phyloP scores from a whole-genome alignment of 208 protist species.

The Crithidia brevicula region DNA sequence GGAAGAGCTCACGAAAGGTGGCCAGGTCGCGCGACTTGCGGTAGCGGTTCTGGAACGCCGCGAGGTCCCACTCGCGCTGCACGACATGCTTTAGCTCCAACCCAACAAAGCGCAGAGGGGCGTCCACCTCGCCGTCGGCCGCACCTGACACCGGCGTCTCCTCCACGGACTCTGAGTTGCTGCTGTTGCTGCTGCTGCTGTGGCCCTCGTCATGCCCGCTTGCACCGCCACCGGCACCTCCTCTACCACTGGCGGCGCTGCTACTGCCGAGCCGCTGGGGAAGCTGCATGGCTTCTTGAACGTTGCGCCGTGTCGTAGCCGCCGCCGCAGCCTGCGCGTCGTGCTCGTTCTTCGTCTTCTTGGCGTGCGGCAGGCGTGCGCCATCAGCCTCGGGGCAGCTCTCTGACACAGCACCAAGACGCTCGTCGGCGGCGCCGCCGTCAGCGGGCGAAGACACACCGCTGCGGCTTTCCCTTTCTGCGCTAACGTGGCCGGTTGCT shows the following conservation, averaged over 20 bases:
- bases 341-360: constrained; percentile 34
- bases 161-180: neutral
- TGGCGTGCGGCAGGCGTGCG: constrained; percentile 27
- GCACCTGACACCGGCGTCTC: constrained; percentile 17
- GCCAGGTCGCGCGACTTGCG: constrained; percentile 52
- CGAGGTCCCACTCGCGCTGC: constrained; percentile 66
- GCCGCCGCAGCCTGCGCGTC: constrained; percentile 29
- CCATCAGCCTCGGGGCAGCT: neutral
- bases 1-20: constrained; percentile 74
- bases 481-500: neutral
- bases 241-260: neutral
- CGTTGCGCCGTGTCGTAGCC: constrained; percentile 12
- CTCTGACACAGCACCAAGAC: neutral
- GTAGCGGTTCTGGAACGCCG: constrained; percentile 74
- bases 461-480: neutral
- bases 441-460: neutral
- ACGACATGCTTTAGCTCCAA: constrained; percentile 79
- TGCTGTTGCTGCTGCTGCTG: neutral
- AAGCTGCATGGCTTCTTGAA: constrained; percentile 20
- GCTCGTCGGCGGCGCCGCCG: neutral
- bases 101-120: constrained; percentile 61
- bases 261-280: neutral
- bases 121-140: constrained; percentile 22
- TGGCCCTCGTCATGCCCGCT: neutral
- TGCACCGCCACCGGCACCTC: neutral